A percentile compares a stretch with the other conserved stretches of the same genome.
Conservation (phyloP, 2,329 filamentous ascomycete genomes). For the Whalleya microplaca region DNA sequence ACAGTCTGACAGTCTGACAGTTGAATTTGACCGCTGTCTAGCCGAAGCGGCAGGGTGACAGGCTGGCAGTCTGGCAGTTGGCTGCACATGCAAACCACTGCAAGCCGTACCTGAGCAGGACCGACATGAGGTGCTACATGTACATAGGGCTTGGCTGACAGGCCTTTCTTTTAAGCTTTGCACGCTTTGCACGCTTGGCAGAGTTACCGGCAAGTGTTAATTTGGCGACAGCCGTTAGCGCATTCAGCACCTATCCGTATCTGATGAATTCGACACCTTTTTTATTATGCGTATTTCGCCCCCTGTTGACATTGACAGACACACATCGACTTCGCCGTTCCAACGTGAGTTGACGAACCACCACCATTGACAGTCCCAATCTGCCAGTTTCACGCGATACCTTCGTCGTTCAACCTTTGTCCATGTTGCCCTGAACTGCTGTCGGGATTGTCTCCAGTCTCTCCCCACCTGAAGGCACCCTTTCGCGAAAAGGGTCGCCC, state of each 20-base stretch:
- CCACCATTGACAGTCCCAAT: not conserved
- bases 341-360: slow-evolving; percentile 14
- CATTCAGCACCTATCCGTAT: slow-evolving; percentile 20
- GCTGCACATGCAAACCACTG: too few relatives aligned
- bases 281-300: slow-evolving; percentile 29
- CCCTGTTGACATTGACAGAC: too few relatives aligned
- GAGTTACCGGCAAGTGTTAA: slow-evolving; percentile 23
- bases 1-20: too few relatives aligned
- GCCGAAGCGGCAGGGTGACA: too few relatives aligned
- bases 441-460: slow-evolving; percentile 12
- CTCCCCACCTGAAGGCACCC: slow-evolving; percentile 19
- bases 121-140: too few relatives aligned
- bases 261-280: slow-evolving; percentile 34
- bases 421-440: slow-evolving; percentile 22
- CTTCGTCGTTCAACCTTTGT: slow-evolving; percentile 5
- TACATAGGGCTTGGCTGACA: too few relatives aligned
- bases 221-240: slow-evolving; percentile 24
- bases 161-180: slow-evolving; percentile 5
- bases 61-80: too few relatives aligned
- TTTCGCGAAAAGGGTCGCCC: slow-evolving; percentile 21
- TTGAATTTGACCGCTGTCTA: too few relatives aligned
- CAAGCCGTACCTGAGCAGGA: too few relatives aligned
- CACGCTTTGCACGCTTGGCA: slow-evolving; percentile 6
- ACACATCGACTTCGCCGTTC: not conserved
- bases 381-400: slow-evolving; percentile 10